These are phyloP conservation scores for Chimonanthus salicifolius DNA, from an alignment of 164 flowering plant species.

Conservation along the genomic window DNA sequence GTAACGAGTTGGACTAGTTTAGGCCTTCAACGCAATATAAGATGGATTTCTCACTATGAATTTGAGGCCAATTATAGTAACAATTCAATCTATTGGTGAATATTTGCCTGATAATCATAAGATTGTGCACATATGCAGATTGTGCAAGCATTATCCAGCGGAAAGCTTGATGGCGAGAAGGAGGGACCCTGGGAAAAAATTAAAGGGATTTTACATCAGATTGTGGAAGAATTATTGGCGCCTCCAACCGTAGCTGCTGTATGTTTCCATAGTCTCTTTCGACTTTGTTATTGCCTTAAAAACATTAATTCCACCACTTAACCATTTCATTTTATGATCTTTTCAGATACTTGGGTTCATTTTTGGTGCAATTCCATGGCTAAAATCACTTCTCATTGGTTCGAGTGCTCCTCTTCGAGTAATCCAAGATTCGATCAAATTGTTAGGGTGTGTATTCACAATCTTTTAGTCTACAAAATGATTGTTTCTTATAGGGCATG, in stretches of 20 bases:
- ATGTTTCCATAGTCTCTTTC: slow-evolving; percentile 20
- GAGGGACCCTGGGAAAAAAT: slow-evolving; percentile 8
- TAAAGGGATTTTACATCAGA: slow-evolving; percentile 31
- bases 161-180: neutral
- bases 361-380: slow-evolving; percentile 63
- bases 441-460: slow-evolving; percentile 63
- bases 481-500: no score
- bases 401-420: slow-evolving; percentile 72
- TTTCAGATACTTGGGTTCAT: slow-evolving; percentile 56
- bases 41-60: no score
- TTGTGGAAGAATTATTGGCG: slow-evolving; percentile 64
- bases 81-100: no score
- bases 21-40: no score
- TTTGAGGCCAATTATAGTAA: no score
- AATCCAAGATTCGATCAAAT: slow-evolving; percentile 58
- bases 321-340: neutral
- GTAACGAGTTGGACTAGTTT: no score
- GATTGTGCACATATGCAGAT: slow-evolving; percentile 11
- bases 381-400: slow-evolving; percentile 68
- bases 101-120: neutral
- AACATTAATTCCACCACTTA: neutral
- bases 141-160: slow-evolving; percentile 4
- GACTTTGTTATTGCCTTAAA: neutral
- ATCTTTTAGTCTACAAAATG: no score
- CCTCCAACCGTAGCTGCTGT: slow-evolving; percentile 88